Conservation (phyloP, 306 rosid genomes). For the Vicia sativa region DNA sequence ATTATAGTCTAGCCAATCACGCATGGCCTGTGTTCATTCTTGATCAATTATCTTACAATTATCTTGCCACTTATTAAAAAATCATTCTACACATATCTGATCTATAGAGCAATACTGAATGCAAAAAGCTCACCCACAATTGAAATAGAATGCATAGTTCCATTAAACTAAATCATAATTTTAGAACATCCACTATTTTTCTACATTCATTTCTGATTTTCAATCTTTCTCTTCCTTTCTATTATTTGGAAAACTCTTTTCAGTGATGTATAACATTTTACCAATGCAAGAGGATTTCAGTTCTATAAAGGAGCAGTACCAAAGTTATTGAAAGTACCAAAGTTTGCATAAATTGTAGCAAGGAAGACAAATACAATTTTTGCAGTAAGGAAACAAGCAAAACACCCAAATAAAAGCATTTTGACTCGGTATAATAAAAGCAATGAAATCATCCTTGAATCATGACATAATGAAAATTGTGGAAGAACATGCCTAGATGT, state of each 20-base stretch:
- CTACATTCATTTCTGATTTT: conserved; percentile 26
- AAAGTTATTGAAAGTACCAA: conserved; percentile 6
- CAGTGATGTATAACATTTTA: conserved; percentile 3
- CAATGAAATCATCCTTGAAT: not conserved
- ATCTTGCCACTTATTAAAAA: not conserved
- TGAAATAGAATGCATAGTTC: conserved; percentile 8
- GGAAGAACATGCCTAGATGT: conserved; percentile 24
- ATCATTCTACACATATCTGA: not conserved
- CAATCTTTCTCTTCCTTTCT: conserved; percentile 17
- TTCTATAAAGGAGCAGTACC: conserved; percentile 3
- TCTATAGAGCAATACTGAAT: not conserved
- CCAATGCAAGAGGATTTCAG: conserved; percentile 6
- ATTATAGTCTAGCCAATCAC: not conserved
- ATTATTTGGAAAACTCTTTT: not conserved
- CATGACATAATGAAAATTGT: not conserved
- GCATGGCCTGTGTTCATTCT: not conserved
- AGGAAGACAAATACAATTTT: not conserved
- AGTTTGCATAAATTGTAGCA: conserved; percentile 8
- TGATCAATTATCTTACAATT: conserved; percentile 1
- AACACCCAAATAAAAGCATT: no score
- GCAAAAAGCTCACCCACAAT: not conserved
- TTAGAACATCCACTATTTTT: conserved; percentile 5
- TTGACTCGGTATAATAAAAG: no score
- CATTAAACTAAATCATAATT: not conserved
- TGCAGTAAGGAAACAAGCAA: no score